Base-by-base conservation (phyloP, 129 eudicot genomes). In the Deinandra increscens region DNA sequence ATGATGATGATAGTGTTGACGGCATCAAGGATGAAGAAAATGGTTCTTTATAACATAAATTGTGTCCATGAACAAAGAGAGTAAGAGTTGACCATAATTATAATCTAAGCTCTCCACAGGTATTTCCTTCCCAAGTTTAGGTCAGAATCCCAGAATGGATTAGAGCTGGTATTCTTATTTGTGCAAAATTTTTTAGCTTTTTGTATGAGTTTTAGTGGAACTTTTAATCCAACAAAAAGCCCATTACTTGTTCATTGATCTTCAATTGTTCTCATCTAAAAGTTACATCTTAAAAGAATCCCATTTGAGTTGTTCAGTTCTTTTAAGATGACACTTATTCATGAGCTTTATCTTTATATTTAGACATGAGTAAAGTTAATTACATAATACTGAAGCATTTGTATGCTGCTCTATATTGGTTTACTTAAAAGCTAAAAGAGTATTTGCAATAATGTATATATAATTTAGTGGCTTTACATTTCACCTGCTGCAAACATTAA, bases 161-260 rank as follows among this genome's bases (percentile, higher is more conserved):
- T 64, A 29, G 34, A 33, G 17, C 7, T 72, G 26, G 61, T 13
- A 7, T 66, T 66, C 7, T 59, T 67, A 67, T 56, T 36, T 75
- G 74, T 75, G 69, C 80, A 75, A 68, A 67, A 9, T 37, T 68
- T 14, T n/a, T 22, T 46, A 59, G 23, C 58, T 18, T 43, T 74
- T 41, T 59, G 80, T 68, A 68, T 41, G 64, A 59, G 34, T 68
- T 68, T 76, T 59, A 22, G 70, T 68, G 63, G 15, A 76, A 68
- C 13, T 14, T 46, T 48, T 69, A 46, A 29, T 68, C 74, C 60
- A 68, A 68, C 80, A 68, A 58, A 68, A 75, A 67, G 42, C 70
- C 23, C 45, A 44, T 76, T 68, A 60, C 60, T 76, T 68, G 54
- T 60, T 68, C 9, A 48, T 74, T 37, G 63, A 5, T 14, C 59